phyloP scores from a whole-genome alignment of 2,329 filamentous ascomycete species.

The Penicillium sclerotigenum region DNA sequence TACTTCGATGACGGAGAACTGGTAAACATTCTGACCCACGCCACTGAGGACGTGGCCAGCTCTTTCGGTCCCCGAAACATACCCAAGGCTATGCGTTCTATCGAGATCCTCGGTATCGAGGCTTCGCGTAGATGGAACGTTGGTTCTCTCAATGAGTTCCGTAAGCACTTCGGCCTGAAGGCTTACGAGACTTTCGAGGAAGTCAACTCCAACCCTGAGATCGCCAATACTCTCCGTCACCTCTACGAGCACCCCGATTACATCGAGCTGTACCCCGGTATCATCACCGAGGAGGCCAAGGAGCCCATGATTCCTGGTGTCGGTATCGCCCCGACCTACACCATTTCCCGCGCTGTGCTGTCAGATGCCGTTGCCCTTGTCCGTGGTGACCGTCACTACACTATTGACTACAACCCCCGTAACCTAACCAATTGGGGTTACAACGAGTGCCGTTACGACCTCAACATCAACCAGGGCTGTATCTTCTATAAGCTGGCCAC shows the following conservation, averaged over 20 bases:
- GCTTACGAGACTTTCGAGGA: slow-evolving; percentile 75
- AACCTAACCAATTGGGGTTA: slow-evolving; percentile 83
- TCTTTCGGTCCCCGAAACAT: slow-evolving; percentile 72
- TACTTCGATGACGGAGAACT: slow-evolving; percentile 74
- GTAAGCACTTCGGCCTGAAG: slow-evolving; percentile 75
- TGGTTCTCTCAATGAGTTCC: slow-evolving; percentile 78
- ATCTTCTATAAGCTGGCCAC: slow-evolving; percentile 82
- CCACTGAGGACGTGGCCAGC: slow-evolving; percentile 66
- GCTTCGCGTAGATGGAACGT: slow-evolving; percentile 75
- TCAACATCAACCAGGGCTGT: slow-evolving; percentile 73
- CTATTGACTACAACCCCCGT: slow-evolving; percentile 69
- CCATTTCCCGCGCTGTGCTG: slow-evolving; percentile 71
- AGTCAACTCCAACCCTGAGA: slow-evolving; percentile 72
- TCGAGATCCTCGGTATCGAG: slow-evolving; percentile 78
- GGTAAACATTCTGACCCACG: slow-evolving; percentile 63
- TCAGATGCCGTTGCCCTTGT: slow-evolving; percentile 78
- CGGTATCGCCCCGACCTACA: slow-evolving; percentile 72
- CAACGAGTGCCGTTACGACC: slow-evolving; percentile 69
- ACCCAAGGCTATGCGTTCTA: slow-evolving; percentile 67
- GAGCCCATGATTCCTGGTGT: slow-evolving; percentile 69
- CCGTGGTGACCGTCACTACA: slow-evolving; percentile 75
- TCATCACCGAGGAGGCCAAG: slow-evolving; percentile 74
- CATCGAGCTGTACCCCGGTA: slow-evolving; percentile 76
- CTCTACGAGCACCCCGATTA: slow-evolving; percentile 71
- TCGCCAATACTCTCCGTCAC: slow-evolving; percentile 62